Base-by-base conservation (phyloP, 164 flowering plant species). In the Aristolochia californica region DNA sequence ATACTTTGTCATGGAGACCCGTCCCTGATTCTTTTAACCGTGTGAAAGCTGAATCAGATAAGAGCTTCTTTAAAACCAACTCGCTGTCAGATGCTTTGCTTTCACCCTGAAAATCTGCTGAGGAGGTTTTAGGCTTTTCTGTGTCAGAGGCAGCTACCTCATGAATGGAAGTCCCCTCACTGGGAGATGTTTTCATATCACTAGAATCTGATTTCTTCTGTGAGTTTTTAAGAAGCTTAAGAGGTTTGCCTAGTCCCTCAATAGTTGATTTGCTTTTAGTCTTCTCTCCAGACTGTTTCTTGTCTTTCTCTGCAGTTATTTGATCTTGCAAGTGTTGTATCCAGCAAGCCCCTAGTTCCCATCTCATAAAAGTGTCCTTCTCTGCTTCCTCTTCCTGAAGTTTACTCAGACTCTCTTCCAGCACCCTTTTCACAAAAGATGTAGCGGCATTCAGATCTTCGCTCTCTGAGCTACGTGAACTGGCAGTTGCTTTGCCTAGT, bases 261-360 rank as follows among this genome's bases (percentile, higher is more conserved):
- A 89, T 86, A 77, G 88, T 93, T 79, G 75, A 77, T 62, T 87
- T 97, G 61, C 56, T 77, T 67, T 87, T 89, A 47, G 73, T 45
- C 72, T 80, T 87, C 61, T 84, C 90, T 59, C 22, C 53, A n/a
- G n/a, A n/a, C 49, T 74, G 69, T 65, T 93, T 89, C 78, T 93
- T 93, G 44, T 89, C 96, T 57, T 89, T 89, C 53, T 93, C 96
- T 63, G 91, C 62, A 60, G 78, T 93, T 55, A 80, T 87, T 66
- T 85, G 95, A 62, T 93, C 99, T 66, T 89, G 96, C 71, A 93
- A 80, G 71, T 93, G 97, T 59, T 93, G 99, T 75, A 89, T 79
- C 99, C 99, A 93, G 67, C 99, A 89, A 20, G 99, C 99, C 59
- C 99, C 99, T 61, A 93, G 93, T 79, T 93, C 99, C 99, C 99